phyloP scores from a whole-genome alignment of 129 eudicot genomes.

The Centrapalus pauciflorus region DNA sequence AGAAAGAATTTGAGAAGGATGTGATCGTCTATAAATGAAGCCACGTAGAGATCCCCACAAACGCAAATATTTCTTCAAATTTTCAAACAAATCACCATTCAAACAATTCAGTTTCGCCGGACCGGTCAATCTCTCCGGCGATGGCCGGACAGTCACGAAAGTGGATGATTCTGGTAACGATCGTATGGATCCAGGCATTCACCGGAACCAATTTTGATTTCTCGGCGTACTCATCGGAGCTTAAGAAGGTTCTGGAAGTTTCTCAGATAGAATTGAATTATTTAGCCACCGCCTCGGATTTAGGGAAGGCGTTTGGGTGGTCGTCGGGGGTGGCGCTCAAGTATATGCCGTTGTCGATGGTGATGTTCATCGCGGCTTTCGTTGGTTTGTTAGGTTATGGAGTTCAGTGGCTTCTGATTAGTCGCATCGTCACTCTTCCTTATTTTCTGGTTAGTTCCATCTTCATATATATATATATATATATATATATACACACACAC shows the following conservation, averaged over 20 bases:
- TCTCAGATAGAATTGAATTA: conserved; percentile 75
- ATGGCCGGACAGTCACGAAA: conserved; percentile 74
- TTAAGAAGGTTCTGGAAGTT: conserved; percentile 54
- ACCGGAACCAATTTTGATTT: conserved; percentile 91
- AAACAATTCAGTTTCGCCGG: background rate
- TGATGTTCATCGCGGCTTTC: conserved; percentile 62
- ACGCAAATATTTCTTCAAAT: too few relatives aligned
- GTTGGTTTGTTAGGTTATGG: conserved; percentile 87
- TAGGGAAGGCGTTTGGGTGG: conserved; percentile 88
- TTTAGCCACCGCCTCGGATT: conserved; percentile 78
- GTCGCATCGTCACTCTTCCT: conserved; percentile 42
- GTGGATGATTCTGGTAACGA: conserved; percentile 81
- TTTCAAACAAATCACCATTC: conserved; percentile 13
- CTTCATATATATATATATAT: too few relatives aligned
- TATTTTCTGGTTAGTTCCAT: conserved; percentile 65
- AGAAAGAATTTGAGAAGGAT: background rate
- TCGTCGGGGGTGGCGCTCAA: conserved; percentile 75
- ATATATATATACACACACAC: too few relatives aligned
- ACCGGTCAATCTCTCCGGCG: background rate
- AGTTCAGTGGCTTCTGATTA: conserved; percentile 68
- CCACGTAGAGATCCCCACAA: conserved; percentile 24
- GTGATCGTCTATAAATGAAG: conserved; percentile 20
- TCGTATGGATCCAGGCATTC: conserved; percentile 83
- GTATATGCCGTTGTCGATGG: conserved; percentile 65
- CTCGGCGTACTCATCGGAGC: conserved; percentile 80